Conservation (phyloP, 1,139 yeast genomes). For the Insectozyma bohioensis region DNA sequence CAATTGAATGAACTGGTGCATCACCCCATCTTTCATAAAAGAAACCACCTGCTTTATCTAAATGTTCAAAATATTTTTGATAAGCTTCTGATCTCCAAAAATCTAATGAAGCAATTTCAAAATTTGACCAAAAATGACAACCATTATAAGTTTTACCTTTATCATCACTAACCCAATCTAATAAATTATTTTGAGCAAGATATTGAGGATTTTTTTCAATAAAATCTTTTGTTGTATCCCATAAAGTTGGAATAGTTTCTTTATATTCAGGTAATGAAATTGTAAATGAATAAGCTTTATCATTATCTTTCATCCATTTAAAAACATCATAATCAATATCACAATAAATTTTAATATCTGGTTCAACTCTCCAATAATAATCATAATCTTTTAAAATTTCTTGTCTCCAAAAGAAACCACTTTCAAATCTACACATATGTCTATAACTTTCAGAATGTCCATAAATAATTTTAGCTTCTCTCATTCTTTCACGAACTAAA, state of each 20-base stretch:
- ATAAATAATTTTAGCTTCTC: conserved; percentile 53
- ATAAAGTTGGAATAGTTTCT: conserved; percentile 76
- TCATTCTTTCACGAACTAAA: conserved; percentile 49
- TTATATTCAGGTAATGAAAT: conserved; percentile 81
- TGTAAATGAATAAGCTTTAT: conserved; percentile 75
- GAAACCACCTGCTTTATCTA: conserved; percentile 82
- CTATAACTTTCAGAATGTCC: conserved; percentile 64
- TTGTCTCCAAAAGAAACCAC: conserved; percentile 87
- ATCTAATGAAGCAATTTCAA: conserved; percentile 73
- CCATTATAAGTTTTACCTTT: conserved; percentile 67
- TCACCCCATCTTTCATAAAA: conserved; percentile 94
- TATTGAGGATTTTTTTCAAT: conserved; percentile 64
- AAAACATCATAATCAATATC: conserved; percentile 82
- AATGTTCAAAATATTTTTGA: conserved; percentile 61
- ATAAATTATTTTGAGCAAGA: conserved; percentile 62
- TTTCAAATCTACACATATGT: conserved; percentile 91
- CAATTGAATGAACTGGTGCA: conserved; percentile 88
- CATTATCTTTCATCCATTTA: conserved; percentile 74
- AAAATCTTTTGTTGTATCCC: conserved; percentile 75
- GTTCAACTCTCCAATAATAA: conserved; percentile 95
- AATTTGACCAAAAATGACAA: conserved; percentile 89
- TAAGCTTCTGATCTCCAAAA: conserved; percentile 77
- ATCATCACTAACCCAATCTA: conserved; percentile 73
- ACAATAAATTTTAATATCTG: conserved; percentile 75
- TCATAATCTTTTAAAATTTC: conserved; percentile 69